Percentiles rank a stretch among this genome's conserved stretches.
phyloP scores from a whole-genome alignment of 2,329 filamentous ascomycete genomes.

The Tolypocladium album region DNA sequence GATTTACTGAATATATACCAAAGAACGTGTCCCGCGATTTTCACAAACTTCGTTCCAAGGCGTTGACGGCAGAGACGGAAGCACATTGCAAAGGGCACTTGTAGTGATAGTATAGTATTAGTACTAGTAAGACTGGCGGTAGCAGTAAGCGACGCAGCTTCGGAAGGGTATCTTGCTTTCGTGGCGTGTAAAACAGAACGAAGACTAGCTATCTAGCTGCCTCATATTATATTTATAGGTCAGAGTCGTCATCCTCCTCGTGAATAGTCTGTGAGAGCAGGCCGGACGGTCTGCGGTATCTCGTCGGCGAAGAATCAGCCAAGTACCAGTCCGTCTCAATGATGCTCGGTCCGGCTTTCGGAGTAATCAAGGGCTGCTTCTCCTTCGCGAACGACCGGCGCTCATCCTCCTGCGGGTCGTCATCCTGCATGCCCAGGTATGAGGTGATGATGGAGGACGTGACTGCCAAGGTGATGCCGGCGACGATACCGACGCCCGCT shows the following conservation, averaged over 20 bases:
- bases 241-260: slow-evolving; percentile 62
- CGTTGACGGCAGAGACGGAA: neutral
- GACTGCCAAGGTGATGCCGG: slow-evolving; percentile 49
- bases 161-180: slow-evolving; percentile 4
- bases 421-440: slow-evolving; percentile 30
- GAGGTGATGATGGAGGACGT: slow-evolving; percentile 44
- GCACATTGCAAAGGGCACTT: neutral
- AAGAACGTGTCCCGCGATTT: neutral
- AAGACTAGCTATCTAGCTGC: neutral
- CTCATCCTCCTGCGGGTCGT: slow-evolving; percentile 8
- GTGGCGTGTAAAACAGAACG: neutral
- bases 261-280: slow-evolving; percentile 58
- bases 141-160: neutral
- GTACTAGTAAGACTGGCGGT: neutral
- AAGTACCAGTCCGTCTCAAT: slow-evolving; percentile 28
- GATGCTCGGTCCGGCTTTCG: slow-evolving; percentile 10
- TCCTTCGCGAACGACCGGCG: slow-evolving; percentile 4
- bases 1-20: neutral
- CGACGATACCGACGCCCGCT: slow-evolving; percentile 51
- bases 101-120: neutral
- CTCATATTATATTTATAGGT: slow-evolving; percentile 11
- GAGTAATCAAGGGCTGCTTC: neutral
- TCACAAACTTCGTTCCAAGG: neutral
- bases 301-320: slow-evolving; percentile 23
- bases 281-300: slow-evolving; percentile 32